A percentile compares a stretch with the other conserved stretches of the same genome.
Conservation (phyloP, 2,329 filamentous ascomycete genomes). For the Fusarium devonianum region DNA sequence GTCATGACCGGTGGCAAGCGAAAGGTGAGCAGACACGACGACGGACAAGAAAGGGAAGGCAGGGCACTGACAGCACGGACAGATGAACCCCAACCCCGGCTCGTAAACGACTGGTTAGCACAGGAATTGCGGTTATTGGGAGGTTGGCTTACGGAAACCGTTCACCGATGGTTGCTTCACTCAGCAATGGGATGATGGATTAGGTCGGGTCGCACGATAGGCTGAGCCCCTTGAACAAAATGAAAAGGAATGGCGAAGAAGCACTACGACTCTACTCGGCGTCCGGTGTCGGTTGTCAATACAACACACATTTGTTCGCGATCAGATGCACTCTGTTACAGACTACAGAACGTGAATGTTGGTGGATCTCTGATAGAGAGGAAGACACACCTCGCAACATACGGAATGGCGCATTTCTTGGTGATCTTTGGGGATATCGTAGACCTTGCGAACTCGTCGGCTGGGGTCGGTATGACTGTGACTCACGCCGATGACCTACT, state of each 20-base stretch:
- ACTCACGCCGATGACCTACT: constrained; percentile 34
- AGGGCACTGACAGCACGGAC: constrained; percentile 39
- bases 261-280: constrained; percentile 49
- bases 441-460: constrained; percentile 9
- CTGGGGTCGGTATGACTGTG: constrained; percentile 29
- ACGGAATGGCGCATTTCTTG: background rate
- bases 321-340: constrained; percentile 13
- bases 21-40: constrained; percentile 70
- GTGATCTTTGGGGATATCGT: constrained; percentile 8
- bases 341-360: constrained; percentile 23
- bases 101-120: constrained; percentile 57
- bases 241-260: constrained; percentile 47
- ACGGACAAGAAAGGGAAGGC: background rate
- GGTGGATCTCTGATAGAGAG: background rate
- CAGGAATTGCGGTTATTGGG: constrained; percentile 41
- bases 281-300: constrained; percentile 54
- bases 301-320: constrained; percentile 48
- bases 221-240: constrained; percentile 46
- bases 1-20: constrained; percentile 97
- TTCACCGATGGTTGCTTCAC: constrained; percentile 45
- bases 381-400: background rate
- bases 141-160: constrained; percentile 44
- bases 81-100: constrained; percentile 91
- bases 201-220: constrained; percentile 47
- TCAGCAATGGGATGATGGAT: constrained; percentile 47